Evolutionary conservation across 1,284 basidiomycete genomes (phyloP).

Genomic region (Ceratobasidium papillatum): DNA sequence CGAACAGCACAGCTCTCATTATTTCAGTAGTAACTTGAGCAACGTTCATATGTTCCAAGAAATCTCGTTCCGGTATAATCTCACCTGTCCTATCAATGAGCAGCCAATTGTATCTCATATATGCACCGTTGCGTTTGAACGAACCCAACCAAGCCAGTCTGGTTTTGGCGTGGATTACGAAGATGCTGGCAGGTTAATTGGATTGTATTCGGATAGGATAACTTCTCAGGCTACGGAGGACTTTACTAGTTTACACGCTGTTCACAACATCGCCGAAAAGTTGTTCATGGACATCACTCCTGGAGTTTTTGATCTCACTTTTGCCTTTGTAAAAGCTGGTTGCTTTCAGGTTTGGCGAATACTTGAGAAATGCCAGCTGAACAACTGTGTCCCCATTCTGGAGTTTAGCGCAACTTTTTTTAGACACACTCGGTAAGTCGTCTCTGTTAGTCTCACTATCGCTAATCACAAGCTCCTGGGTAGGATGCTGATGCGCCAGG

Average conservation of each 20-base stretch:
- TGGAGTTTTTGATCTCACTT: not conserved
- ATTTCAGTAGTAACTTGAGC: not conserved
- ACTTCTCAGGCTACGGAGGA: not conserved
- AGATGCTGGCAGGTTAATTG: not conserved
- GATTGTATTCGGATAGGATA: not conserved
- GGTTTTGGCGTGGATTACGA: not conserved
- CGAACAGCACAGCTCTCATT: not conserved
- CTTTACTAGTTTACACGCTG: not conserved
- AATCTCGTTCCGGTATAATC: not conserved
- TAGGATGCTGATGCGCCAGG: not conserved
- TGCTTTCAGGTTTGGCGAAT: not conserved
- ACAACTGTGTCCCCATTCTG: not conserved
- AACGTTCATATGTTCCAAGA: not conserved
- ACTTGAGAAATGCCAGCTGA: not conserved
- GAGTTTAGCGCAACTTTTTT: not conserved
- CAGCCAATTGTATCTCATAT: not conserved
- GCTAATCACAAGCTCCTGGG: not conserved
- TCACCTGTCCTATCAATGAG: not conserved
- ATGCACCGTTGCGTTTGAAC: not conserved
- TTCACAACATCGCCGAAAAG: not conserved
- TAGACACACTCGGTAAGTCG: not conserved
- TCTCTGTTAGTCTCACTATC: not conserved
- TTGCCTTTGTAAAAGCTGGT: not conserved
- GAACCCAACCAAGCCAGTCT: not conserved
- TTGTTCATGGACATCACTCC: not conserved